phyloP scores from a whole-genome alignment of 768 basidiomycete genomes.

The Pluteus cervinus region DNA sequence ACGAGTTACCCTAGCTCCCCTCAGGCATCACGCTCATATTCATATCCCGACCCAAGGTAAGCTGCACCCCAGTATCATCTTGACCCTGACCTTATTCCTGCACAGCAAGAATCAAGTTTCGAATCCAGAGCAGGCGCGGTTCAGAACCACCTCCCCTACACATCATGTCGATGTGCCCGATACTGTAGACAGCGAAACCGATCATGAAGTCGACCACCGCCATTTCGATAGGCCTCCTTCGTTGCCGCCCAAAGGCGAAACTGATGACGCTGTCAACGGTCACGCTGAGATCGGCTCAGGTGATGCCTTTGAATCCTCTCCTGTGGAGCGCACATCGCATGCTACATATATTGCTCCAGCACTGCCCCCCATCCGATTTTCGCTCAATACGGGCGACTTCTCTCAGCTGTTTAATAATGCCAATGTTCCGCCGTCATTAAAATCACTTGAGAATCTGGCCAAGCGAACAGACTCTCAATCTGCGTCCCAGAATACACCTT shows the following conservation, averaged over 20 bases:
- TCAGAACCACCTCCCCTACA: constrained; percentile 56
- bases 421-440: constrained; percentile 40
- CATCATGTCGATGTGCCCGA: constrained; percentile 67
- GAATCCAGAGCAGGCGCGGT: no score
- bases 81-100: no score
- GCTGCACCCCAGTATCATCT: no score
- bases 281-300: background rate
- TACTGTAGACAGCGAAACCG: constrained; percentile 67
- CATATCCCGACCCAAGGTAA: no score
- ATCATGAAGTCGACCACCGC: constrained; percentile 50
- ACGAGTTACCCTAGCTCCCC: no score
- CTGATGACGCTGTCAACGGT: background rate
- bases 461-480: constrained; percentile 30
- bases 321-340: constrained; percentile 60
- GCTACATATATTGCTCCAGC: constrained; percentile 84
- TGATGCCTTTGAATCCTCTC: constrained; percentile 26
- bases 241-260: constrained; percentile 10
- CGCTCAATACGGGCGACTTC: constrained; percentile 79
- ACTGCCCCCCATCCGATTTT: constrained; percentile 87
- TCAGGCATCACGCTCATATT: no score
- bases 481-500: no score
- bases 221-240: constrained; percentile 12
- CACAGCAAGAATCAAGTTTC: no score
- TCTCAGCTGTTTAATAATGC: constrained; percentile 62
- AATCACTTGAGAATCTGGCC: constrained; percentile 41